Conservation (phyloP, 2,329 filamentous ascomycete genomes). For the Davidsoniella eucalypti region DNA sequence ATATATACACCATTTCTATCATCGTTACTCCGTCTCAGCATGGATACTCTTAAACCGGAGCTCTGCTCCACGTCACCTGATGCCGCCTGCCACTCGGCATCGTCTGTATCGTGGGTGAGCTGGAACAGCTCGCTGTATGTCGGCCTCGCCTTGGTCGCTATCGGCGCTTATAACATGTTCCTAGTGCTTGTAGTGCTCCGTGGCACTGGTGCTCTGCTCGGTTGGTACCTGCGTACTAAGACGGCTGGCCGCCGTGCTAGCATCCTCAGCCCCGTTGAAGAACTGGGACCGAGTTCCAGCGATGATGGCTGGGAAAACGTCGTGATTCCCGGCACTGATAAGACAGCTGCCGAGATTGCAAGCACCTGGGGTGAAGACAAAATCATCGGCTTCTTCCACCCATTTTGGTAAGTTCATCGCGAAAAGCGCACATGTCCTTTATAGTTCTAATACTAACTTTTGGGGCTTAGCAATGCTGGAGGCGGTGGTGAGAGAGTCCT, state of each 20-base stretch:
- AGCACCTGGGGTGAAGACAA: slow-evolving; percentile 50
- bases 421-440: background rate
- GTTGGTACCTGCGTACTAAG: slow-evolving; percentile 45
- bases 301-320: slow-evolving; percentile 59
- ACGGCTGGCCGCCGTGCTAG: slow-evolving; percentile 44
- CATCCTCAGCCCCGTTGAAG: slow-evolving; percentile 31
- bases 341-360: slow-evolving; percentile 14
- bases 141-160: slow-evolving; percentile 7
- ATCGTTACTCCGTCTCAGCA: background rate
- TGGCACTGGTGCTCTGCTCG: slow-evolving; percentile 28
- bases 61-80: slow-evolving; percentile 1
- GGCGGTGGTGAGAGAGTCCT: slow-evolving; percentile 91
- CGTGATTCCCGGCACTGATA: slow-evolving; percentile 14
- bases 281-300: slow-evolving; percentile 19
- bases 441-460: background rate
- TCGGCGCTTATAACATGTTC: slow-evolving; percentile 12
- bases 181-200: slow-evolving; percentile 24
- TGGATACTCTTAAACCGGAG: slow-evolving; percentile 4
- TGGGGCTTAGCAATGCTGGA: slow-evolving; percentile 54
- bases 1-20: background rate
- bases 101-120: background rate
- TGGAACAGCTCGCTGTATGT: slow-evolving; percentile 3
- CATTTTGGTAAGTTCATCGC: slow-evolving; percentile 57
- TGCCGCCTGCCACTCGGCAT: slow-evolving; percentile 2
- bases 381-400: slow-evolving; percentile 91